phyloP scores from a whole-genome alignment of 208 protist genomes.

The Leishmania amazonensis region DNA sequence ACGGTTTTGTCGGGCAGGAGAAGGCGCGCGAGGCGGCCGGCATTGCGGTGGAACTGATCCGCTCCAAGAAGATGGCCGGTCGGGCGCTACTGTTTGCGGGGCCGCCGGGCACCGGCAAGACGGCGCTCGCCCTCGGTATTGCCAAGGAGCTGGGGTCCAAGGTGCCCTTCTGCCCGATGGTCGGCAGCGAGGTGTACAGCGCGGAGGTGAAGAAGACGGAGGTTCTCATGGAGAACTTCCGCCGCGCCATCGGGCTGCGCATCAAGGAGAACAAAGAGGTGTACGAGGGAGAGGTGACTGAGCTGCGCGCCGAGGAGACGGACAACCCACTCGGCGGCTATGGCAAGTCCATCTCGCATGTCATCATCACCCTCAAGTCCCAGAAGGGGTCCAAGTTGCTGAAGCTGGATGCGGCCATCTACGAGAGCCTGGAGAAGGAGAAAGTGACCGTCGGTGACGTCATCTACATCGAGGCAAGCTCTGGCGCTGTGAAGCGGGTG shows the following conservation, averaged over 20 bases:
- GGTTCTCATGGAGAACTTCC: conserved; percentile 99
- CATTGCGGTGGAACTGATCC: conserved; percentile 99
- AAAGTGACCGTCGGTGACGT: conserved; percentile 99
- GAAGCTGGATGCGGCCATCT: conserved; percentile 99
- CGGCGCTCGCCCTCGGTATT: conserved; percentile 98
- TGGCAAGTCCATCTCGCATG: conserved; percentile 98
- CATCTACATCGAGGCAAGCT: conserved; percentile 99
- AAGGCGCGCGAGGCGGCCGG: conserved; percentile 98
- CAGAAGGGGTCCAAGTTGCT: conserved; percentile 98
- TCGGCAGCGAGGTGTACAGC: conserved; percentile 99
- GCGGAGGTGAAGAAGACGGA: conserved; percentile 99
- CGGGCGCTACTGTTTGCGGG: conserved; percentile 99
- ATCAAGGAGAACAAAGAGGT: conserved; percentile 99
- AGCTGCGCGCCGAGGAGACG: conserved; percentile 98
- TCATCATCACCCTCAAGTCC: conserved; percentile 99
- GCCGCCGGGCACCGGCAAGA: conserved; percentile 98
- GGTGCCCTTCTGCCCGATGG: conserved; percentile 99
- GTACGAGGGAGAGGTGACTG: conserved; percentile 99
- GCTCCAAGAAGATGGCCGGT: conserved; percentile 99
- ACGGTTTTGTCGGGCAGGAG: conserved; percentile 99
- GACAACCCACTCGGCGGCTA: conserved; percentile 98
- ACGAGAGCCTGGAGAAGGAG: conserved; percentile 99
- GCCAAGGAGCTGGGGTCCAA: conserved; percentile 99
- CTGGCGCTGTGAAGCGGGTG: conserved; percentile 97
- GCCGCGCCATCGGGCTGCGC: conserved; percentile 98